Conservation (phyloP, 1,284 basidiomycete genomes). For the Irpex sp. region DNA sequence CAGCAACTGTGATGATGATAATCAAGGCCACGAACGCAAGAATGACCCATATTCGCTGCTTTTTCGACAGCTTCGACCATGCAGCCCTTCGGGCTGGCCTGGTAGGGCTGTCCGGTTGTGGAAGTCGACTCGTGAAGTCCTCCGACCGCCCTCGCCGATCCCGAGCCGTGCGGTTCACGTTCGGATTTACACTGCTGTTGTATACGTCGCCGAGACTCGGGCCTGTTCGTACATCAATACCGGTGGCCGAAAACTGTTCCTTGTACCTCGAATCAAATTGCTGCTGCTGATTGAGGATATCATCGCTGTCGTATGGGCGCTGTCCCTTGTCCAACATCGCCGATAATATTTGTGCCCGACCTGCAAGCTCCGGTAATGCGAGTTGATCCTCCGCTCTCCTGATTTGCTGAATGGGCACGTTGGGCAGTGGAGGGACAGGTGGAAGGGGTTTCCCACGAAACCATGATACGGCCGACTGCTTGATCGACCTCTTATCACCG, state of each 20-base stretch:
- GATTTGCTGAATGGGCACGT: constrained; percentile 38
- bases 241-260: constrained; percentile 3
- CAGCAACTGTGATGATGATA: constrained; percentile 37
- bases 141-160: constrained; percentile 11
- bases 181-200: constrained; percentile 10
- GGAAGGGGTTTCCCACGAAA: constrained; percentile 51
- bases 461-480: constrained; percentile 35
- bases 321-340: constrained; percentile 49
- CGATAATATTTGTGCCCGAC: constrained; percentile 46
- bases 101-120: constrained; percentile 7
- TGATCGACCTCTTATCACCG: constrained; percentile 28
- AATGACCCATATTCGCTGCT: constrained; percentile 21
- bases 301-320: constrained; percentile 42
- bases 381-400: constrained; percentile 42
- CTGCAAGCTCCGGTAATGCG: constrained; percentile 48
- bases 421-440: constrained; percentile 47
- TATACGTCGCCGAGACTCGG: constrained; percentile 4
- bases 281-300: constrained; percentile 7
- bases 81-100: constrained; percentile 6
- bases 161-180: constrained; percentile 1
- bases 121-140: constrained; percentile 1
- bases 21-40: constrained; percentile 27
- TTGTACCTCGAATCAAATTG: not conserved
- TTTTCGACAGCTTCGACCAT: constrained; percentile 7
- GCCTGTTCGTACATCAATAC: constrained; percentile 9